These are phyloP conservation scores for Pholiota molesta DNA, from an alignment of 768 basidiomycete species.

Conservation along the genomic window DNA sequence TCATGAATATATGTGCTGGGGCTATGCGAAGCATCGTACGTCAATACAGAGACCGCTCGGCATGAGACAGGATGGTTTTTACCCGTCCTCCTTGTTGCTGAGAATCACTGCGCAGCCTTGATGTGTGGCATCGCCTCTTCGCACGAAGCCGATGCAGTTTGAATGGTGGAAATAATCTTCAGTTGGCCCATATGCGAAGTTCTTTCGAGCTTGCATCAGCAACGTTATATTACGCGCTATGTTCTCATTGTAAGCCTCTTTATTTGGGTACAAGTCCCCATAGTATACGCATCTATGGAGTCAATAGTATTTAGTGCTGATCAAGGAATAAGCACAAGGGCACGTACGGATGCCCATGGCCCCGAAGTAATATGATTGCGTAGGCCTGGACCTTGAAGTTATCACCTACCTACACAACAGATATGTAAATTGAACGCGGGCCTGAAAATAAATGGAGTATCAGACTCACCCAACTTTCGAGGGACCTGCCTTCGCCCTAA, in stretches of 20 bases:
- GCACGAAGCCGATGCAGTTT: conserved; percentile 75
- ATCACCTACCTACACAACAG: conserved; percentile 52
- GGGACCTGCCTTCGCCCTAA: conserved; percentile 65
- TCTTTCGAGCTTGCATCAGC: conserved; percentile 64
- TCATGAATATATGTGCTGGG: conserved; percentile 39
- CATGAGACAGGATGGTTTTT: conserved; percentile 17
- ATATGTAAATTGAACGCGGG: conserved; percentile 1
- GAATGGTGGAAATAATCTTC: conserved; percentile 58
- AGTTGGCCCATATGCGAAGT: conserved; percentile 65
- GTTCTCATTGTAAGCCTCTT: conserved; percentile 61
- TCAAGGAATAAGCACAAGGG: background rate
- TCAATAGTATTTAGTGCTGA: background rate
- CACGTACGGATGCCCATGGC: conserved; percentile 73
- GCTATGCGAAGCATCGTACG: conserved; percentile 17
- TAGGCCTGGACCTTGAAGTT: conserved; percentile 85
- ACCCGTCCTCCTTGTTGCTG: conserved; percentile 58
- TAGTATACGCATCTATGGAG: conserved; percentile 79
- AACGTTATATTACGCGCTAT: conserved; percentile 52
- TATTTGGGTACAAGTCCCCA: conserved; percentile 77
- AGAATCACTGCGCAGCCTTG: conserved; percentile 72
- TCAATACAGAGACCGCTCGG: background rate
- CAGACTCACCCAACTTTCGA: conserved; percentile 79
- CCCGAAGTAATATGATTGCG: conserved; percentile 74
- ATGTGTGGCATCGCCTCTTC: conserved; percentile 57
- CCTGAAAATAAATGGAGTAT: conserved; percentile 14